Evolutionary conservation across 2,329 filamentous ascomycete genomes (phyloP).

Genomic region (Aspergillus unguis): DNA sequence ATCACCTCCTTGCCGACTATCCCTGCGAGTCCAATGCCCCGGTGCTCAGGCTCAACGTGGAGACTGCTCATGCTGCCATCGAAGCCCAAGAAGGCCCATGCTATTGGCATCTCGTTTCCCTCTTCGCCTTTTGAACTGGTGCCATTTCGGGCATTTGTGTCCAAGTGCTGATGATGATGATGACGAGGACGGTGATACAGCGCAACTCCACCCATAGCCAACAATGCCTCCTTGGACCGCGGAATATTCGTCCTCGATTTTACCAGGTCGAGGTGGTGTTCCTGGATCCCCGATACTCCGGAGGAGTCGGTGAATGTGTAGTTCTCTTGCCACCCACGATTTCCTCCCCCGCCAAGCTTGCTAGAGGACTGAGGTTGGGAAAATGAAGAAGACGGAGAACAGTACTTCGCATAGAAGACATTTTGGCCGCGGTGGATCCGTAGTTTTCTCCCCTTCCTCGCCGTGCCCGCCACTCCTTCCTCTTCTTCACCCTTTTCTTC

Average conservation of each 20-base stretch:
- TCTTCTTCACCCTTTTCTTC: background rate
- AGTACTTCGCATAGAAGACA: conserved; percentile 6
- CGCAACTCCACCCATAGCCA: conserved; percentile 32
- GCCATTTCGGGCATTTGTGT: background rate
- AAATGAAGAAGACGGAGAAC: background rate
- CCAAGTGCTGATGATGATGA: background rate
- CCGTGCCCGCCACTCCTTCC: too few relatives aligned
- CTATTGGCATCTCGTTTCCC: conserved; percentile 2
- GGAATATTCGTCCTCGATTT: conserved; percentile 40
- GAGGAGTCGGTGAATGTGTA: conserved; percentile 30
- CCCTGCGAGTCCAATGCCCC: conserved; percentile 1
- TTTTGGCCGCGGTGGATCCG: conserved; percentile 2
- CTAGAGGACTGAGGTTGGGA: too few relatives aligned
- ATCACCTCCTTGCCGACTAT: conserved; percentile 8
- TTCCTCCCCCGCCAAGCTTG: background rate
- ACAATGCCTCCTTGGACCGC: conserved; percentile 32
- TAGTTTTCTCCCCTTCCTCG: background rate
- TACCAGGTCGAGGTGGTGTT: conserved; percentile 36
- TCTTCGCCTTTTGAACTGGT: background rate
- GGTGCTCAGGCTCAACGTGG: conserved; percentile 10
- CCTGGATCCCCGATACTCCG: conserved; percentile 26
- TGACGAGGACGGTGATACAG: conserved; percentile 26
- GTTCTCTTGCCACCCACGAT: background rate
- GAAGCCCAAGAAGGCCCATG: conserved; percentile 1
- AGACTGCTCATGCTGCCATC: background rate